Evolutionary conservation across 1,284 basidiomycete genomes (phyloP).

Genomic region (Naganishia sp.): DNA sequence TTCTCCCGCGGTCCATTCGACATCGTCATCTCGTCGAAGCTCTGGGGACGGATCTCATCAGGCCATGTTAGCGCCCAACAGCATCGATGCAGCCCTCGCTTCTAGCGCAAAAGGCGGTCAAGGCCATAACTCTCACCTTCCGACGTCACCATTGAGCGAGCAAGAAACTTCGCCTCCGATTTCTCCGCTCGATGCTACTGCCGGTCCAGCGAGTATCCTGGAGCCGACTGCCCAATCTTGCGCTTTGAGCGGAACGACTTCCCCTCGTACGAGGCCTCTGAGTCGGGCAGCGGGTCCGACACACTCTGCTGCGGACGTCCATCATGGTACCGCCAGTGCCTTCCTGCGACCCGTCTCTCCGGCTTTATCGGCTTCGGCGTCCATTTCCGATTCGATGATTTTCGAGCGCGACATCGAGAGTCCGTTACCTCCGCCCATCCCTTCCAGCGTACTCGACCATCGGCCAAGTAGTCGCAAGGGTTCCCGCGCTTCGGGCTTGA

Average conservation of each 20-base stretch:
- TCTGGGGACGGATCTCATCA: background rate
- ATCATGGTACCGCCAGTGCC: conserved; percentile 34
- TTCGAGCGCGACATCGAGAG: conserved; percentile 53
- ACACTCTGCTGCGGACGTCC: conserved; percentile 23
- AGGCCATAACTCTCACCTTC: background rate
- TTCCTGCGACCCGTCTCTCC: conserved; percentile 24
- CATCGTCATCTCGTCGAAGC: conserved; percentile 10
- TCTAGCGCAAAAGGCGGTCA: background rate
- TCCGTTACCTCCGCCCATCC: conserved; percentile 21
- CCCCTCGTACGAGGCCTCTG: conserved; percentile 21
- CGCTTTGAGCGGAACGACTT: conserved; percentile 25
- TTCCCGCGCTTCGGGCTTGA: conserved; percentile 11
- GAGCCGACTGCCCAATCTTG: conserved; percentile 20
- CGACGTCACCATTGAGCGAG: conserved; percentile 33
- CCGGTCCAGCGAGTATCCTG: background rate
- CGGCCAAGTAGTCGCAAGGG: conserved; percentile 10
- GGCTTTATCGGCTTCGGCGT: conserved; percentile 19
- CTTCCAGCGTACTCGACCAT: conserved; percentile 10
- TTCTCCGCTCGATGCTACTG: conserved; percentile 12
- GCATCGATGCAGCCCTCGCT: conserved; percentile 15
- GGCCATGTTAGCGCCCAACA: background rate
- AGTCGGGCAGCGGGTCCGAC: conserved; percentile 15
- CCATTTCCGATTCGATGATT: conserved; percentile 49
- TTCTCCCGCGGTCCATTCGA: background rate
- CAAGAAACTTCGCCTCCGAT: conserved; percentile 18